Evolutionary conservation across 306 rosid species (phyloP).

Genomic region (Delonix regia): DNA sequence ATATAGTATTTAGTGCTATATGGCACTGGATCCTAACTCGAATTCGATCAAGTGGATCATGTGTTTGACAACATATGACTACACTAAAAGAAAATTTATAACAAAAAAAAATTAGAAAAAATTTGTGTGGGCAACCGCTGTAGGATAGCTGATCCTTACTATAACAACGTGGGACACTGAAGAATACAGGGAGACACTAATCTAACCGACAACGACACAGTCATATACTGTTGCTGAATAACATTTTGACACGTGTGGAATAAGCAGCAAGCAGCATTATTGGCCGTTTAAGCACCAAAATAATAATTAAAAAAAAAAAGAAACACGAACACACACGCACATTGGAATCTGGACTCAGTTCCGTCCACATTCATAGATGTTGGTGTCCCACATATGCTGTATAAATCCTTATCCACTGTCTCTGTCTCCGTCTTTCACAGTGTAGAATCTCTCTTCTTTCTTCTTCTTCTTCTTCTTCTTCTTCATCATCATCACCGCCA

Average conservation of each 20-base stretch:
- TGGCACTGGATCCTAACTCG: no score
- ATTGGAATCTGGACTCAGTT: constrained; percentile 36
- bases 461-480: background rate
- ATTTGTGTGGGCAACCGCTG: no score
- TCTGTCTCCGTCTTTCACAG: background rate
- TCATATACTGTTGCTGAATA: background rate
- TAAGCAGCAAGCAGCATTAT: background rate
- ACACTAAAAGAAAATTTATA: no score
- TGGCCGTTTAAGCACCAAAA: background rate
- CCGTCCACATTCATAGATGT: constrained; percentile 39
- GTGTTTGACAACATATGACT: no score
- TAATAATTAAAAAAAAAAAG: no score
- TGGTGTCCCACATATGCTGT: constrained; percentile 29
- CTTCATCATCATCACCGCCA: background rate
- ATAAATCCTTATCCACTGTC: constrained; percentile 34
- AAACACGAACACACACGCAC: no score
- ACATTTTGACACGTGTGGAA: constrained; percentile 24
- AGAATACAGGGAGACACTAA: background rate
- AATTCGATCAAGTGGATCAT: no score
- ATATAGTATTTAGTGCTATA: no score
- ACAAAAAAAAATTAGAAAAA: no score
- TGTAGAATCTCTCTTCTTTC: background rate
- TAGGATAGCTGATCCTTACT: no score
- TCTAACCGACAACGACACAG: background rate
- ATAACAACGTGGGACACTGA: no score